These are phyloP conservation scores for Coniferiporia weirii DNA, from an alignment of 1,284 basidiomycete genomes.

Conservation along the genomic window DNA sequence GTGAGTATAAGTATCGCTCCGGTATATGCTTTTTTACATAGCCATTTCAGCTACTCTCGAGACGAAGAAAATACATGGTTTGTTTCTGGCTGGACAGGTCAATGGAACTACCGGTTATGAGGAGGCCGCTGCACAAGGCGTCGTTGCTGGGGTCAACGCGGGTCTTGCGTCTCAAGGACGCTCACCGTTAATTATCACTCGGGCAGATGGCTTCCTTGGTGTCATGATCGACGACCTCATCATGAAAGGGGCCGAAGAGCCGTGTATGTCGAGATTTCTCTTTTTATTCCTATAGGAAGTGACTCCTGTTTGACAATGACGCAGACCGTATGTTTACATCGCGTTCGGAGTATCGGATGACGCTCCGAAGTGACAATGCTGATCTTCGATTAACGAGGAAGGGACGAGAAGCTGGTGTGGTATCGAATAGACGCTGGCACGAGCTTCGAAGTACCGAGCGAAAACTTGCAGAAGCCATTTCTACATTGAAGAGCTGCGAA, in stretches of 20 bases:
- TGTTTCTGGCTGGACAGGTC: slow-evolving; percentile 86
- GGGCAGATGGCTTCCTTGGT: slow-evolving; percentile 80
- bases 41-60: slow-evolving; percentile 63
- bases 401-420: slow-evolving; percentile 49
- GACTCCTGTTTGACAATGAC: background rate
- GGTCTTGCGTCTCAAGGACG: slow-evolving; percentile 59
- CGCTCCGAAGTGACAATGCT: slow-evolving; percentile 83
- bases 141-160: slow-evolving; percentile 83
- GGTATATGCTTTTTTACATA: slow-evolving; percentile 3
- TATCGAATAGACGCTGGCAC: slow-evolving; percentile 63
- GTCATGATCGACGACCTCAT: slow-evolving; percentile 91
- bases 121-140: slow-evolving; percentile 85
- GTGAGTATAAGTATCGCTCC: slow-evolving; percentile 37
- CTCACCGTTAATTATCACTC: slow-evolving; percentile 60
- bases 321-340: slow-evolving; percentile 91
- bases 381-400: slow-evolving; percentile 75
- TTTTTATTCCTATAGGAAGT: background rate
- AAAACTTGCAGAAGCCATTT: slow-evolving; percentile 47
- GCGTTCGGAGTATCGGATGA: slow-evolving; percentile 84
- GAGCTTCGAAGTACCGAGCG: slow-evolving; percentile 42
- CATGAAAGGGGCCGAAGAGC: slow-evolving; percentile 83
- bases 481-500: slow-evolving; percentile 41
- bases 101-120: slow-evolving; percentile 92
- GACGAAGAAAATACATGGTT: slow-evolving; percentile 79
- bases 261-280: slow-evolving; percentile 49